Evolutionary conservation across 2,329 filamentous ascomycete genomes (phyloP).

Genomic region (Cladosporium velox): DNA sequence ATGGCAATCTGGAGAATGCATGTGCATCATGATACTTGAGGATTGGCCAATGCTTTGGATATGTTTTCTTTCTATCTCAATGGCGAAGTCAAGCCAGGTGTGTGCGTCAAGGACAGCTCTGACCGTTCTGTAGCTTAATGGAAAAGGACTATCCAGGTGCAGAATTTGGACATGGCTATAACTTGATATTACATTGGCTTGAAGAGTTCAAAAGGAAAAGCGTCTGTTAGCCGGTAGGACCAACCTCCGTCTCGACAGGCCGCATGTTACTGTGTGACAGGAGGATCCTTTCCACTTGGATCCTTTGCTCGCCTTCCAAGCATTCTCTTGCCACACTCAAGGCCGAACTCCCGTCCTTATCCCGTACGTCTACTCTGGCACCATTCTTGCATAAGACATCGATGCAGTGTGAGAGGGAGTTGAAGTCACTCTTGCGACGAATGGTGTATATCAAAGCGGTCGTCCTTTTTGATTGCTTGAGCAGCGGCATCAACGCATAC

Average conservation of each 20-base stretch:
- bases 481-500: too few relatives aligned
- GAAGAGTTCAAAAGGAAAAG: background rate
- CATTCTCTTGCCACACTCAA: background rate
- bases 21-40: too few relatives aligned
- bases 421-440: background rate
- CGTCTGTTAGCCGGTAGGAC: background rate
- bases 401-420: background rate
- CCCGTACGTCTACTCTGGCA: background rate
- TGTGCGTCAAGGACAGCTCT: background rate
- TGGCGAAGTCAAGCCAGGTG: background rate
- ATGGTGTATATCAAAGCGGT: background rate
- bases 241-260: background rate
- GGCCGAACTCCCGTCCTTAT: background rate
- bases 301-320: background rate
- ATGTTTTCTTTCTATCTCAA: too few relatives aligned
- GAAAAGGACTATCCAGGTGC: too few relatives aligned
- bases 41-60: too few relatives aligned
- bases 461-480: too few relatives aligned
- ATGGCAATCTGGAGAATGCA: too few relatives aligned
- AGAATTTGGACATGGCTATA: too few relatives aligned
- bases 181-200: background rate
- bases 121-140: too few relatives aligned
- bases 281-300: background rate
- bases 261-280: background rate
- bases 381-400: background rate